These are phyloP conservation scores for Fusarium equiseti DNA, from an alignment of 2,329 filamentous ascomycete genomes.

Conservation along the genomic window DNA sequence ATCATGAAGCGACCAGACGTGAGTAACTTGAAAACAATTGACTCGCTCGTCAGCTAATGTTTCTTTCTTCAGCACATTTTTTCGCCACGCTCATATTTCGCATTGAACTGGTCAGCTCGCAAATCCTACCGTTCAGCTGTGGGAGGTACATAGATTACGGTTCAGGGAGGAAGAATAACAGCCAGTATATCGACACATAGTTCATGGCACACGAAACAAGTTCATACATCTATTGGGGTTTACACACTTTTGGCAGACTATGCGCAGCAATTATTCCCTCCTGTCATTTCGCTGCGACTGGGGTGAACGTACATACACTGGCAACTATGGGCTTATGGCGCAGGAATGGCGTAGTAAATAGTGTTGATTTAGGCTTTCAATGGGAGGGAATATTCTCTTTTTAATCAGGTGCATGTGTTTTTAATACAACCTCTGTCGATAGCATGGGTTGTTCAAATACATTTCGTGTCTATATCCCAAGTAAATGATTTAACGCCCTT, in stretches of 20 bases:
- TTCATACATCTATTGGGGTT: background rate
- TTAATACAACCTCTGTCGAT: background rate
- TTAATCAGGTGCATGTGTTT: background rate
- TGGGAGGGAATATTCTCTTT: background rate
- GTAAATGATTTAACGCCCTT: background rate
- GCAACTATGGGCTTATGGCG: background rate
- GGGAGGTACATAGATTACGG: background rate
- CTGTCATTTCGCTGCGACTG: background rate
- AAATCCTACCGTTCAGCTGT: background rate
- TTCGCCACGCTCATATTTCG: background rate
- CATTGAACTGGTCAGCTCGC: background rate
- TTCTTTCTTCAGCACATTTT: background rate
- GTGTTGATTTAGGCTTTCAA: background rate
- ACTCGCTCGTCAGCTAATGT: background rate
- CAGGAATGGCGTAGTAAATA: background rate
- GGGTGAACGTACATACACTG: background rate
- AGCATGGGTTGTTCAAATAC: background rate
- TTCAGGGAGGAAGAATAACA: background rate
- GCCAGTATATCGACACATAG: background rate
- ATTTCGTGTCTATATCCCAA: background rate
- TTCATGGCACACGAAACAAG: background rate
- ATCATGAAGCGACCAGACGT: background rate
- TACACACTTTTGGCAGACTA: no score
- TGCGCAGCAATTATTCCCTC: background rate
- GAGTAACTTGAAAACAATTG: fast-evolving